These are phyloP conservation scores for Scutellaria galericulata DNA, from an alignment of 257 asterid species.

Conservation along the genomic window DNA sequence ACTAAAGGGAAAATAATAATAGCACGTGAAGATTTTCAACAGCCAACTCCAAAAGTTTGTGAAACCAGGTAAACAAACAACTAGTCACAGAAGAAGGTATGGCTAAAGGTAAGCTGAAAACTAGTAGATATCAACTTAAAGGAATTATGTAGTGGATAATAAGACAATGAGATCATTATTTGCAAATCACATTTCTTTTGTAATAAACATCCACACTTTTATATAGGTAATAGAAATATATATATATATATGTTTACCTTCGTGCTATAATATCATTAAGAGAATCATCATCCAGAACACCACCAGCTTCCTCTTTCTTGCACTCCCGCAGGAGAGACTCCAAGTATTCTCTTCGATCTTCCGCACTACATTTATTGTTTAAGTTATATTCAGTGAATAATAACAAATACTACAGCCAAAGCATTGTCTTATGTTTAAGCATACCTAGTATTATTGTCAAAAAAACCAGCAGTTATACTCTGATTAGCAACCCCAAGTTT, in stretches of 20 bases:
- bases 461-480: slow-evolving; percentile 99
- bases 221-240: no score
- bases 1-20: background rate
- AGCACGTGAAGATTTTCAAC: slow-evolving; percentile 11
- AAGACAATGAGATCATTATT: no score
- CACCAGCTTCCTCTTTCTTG: slow-evolving; percentile 94
- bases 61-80: slow-evolving; percentile 5
- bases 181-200: no score
- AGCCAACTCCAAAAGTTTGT: slow-evolving; percentile 3
- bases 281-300: slow-evolving; percentile 95
- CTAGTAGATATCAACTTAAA: no score
- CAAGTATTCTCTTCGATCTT: slow-evolving; percentile 98
- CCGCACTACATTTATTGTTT: slow-evolving; percentile 68
- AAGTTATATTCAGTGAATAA: slow-evolving; percentile 31
- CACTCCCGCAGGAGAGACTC: slow-evolving; percentile 97
- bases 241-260: slow-evolving; percentile 49
- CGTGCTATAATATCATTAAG: slow-evolving; percentile 94
- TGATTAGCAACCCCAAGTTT: slow-evolving; percentile 99
- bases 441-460: slow-evolving; percentile 96
- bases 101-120: slow-evolving; percentile 18
- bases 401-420: slow-evolving; percentile 19
- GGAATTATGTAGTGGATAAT: no score
- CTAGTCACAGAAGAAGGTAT: slow-evolving; percentile 20
- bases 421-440: slow-evolving; percentile 26
- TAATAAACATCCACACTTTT: no score